Conservation (phyloP, 192 early-diverging fungal genomes). For the Coemansia sp. region DNA sequence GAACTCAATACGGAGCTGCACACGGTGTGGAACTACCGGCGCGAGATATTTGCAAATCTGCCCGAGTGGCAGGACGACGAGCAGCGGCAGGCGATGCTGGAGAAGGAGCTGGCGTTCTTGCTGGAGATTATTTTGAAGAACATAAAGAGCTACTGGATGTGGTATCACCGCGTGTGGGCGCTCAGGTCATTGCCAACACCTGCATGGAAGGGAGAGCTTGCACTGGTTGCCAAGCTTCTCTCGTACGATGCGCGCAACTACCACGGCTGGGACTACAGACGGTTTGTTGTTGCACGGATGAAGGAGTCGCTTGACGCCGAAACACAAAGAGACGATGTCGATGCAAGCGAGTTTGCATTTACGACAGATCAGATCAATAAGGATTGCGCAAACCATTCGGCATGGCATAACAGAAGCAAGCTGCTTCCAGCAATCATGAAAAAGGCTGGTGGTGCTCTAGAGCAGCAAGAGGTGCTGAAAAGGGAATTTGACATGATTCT, state of each 20-base stretch:
- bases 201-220: constrained; percentile 78
- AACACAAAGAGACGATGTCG: constrained; percentile 18
- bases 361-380: constrained; percentile 87
- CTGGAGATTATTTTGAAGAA: constrained; percentile 71
- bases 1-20: constrained; percentile 89
- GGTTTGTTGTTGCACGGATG: constrained; percentile 68
- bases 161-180: constrained; percentile 94
- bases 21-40: constrained; percentile 92
- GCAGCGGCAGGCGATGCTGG: constrained; percentile 17
- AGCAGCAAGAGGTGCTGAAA: constrained; percentile 27
- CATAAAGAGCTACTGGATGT: constrained; percentile 98
- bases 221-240: constrained; percentile 75
- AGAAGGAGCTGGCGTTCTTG: constrained; percentile 74
- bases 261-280: constrained; percentile 98
- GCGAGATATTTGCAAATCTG: constrained; percentile 61
- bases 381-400: constrained; percentile 95
- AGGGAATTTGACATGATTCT: constrained; percentile 81
- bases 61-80: constrained; percentile 18
- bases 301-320: constrained; percentile 19
- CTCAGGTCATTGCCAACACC: constrained; percentile 74
- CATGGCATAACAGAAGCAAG: constrained; percentile 97
- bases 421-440: constrained; percentile 57
- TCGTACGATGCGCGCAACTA: constrained; percentile 92
- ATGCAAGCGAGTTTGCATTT: constrained; percentile 78
- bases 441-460: neutral